These are phyloP conservation scores for Dactylellina leptospora DNA, from an alignment of 2,329 filamentous ascomycete species.

Conservation along the genomic window DNA sequence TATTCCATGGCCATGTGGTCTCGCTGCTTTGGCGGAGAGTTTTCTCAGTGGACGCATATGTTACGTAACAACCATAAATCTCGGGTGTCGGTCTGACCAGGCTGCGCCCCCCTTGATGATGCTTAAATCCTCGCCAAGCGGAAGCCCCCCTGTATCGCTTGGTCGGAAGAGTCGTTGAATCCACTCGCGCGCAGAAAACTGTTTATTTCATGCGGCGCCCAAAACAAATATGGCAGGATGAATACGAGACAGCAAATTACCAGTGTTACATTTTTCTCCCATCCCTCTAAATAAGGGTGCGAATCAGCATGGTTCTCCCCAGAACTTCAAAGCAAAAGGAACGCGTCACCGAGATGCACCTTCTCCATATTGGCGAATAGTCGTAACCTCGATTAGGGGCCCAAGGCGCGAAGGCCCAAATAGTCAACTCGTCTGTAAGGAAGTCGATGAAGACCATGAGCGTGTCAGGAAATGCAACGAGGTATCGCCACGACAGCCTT, in stretches of 20 bases:
- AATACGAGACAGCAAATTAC: conserved; percentile 11
- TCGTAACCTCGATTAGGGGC: background rate
- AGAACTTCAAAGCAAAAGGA: background rate
- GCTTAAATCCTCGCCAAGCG: conserved; percentile 4
- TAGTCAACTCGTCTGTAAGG: conserved; percentile 1
- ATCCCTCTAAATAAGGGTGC: conserved; percentile 16
- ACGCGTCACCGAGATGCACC: conserved; percentile 7
- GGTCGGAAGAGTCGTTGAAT: background rate
- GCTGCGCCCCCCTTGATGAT: background rate
- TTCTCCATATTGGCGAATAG: background rate
- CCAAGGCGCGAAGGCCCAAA: background rate
- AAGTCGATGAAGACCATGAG: background rate
- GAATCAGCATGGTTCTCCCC: background rate
- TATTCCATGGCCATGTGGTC: no score
- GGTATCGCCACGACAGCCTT: no score
- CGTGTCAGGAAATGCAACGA: background rate
- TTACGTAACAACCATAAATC: background rate
- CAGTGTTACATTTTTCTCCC: conserved; percentile 13
- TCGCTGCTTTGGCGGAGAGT: no score
- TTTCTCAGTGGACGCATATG: no score
- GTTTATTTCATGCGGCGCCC: conserved; percentile 1
- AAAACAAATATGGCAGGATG: background rate
- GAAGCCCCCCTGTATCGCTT: background rate
- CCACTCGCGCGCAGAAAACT: background rate
- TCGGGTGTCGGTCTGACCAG: background rate